Evolutionary conservation across 495 filamentous ascomycete genomes (phyloP).

Genomic region (Neurospora sp.): DNA sequence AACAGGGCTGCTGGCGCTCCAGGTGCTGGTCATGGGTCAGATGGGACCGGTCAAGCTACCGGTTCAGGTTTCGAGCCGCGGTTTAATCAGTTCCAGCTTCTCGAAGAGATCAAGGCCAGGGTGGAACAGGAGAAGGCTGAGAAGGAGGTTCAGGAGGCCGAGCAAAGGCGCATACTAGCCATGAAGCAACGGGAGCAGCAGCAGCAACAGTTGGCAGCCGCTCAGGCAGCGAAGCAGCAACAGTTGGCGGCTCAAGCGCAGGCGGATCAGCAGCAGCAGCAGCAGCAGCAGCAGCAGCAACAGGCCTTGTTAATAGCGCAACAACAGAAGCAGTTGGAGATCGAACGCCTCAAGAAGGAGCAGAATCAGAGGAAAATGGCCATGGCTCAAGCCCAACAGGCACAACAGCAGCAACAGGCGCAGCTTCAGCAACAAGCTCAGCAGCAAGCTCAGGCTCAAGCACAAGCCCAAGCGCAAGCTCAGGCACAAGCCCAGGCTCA

Average conservation of each 20-base stretch:
- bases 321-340: background rate
- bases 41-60: conserved; percentile 64
- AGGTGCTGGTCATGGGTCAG: conserved; percentile 49
- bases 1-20: conserved; percentile 46
- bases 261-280: conserved; percentile 15
- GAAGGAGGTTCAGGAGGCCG: conserved; percentile 52
- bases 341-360: background rate
- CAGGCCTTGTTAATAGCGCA: background rate
- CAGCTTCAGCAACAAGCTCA: conserved; percentile 39
- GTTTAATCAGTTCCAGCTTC: conserved; percentile 83
- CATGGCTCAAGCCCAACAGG: conserved; percentile 9
- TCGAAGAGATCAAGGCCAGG: conserved; percentile 63
- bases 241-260: conserved; percentile 31
- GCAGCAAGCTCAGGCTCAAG: conserved; percentile 37
- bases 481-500: conserved; percentile 32
- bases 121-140: conserved; percentile 54
- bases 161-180: conserved; percentile 55
- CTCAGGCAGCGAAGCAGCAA: conserved; percentile 11
- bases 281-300: conserved; percentile 13
- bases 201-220: conserved; percentile 20
- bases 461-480: conserved; percentile 36
- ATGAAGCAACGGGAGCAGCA: conserved; percentile 30
- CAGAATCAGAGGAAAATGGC: conserved; percentile 10
- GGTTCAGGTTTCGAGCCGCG: conserved; percentile 66
- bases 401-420: conserved; percentile 24